Evolutionary conservation across 2,329 filamentous ascomycete genomes (phyloP).

Genomic region (Trichoderma brevicompactum): DNA sequence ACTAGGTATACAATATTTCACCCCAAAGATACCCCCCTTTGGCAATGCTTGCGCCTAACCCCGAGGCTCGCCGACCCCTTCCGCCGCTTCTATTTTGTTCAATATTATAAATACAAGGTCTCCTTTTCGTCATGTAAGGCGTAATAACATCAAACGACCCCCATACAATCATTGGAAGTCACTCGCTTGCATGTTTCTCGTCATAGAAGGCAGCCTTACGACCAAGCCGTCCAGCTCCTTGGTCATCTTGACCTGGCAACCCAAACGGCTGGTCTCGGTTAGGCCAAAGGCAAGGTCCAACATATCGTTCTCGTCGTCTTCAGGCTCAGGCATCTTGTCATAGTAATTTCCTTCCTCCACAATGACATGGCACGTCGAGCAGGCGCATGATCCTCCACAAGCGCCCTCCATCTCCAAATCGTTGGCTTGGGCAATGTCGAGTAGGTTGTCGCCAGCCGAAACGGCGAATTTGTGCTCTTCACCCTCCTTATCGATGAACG

Average conservation of each 20-base stretch:
- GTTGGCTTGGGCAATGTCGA: conserved; percentile 93
- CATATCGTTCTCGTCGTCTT: conserved; percentile 88
- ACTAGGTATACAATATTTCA: conserved; percentile 27
- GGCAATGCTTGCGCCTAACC: conserved; percentile 21
- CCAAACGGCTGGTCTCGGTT: conserved; percentile 81
- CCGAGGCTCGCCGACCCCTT: conserved; percentile 16
- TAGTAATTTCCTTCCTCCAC: conserved; percentile 74
- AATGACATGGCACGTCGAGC: conserved; percentile 91
- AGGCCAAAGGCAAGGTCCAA: conserved; percentile 87
- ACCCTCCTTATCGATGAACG: conserved; percentile 92
- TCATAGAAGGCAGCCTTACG: conserved; percentile 89
- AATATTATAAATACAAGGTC: conserved; percentile 28
- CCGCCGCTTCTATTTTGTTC: conserved; percentile 25
- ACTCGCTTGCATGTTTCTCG: conserved; percentile 91
- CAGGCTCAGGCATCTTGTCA: conserved; percentile 77
- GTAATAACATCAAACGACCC: neutral
- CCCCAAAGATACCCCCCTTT: conserved; percentile 26
- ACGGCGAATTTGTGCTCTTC: conserved; percentile 77
- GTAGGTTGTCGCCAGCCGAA: conserved; percentile 83
- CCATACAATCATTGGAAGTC: conserved; percentile 66
- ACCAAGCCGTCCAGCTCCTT: conserved; percentile 86
- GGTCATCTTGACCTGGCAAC: conserved; percentile 90
- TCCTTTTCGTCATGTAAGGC: neutral
- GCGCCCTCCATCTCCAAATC: conserved; percentile 99
- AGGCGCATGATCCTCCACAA: conserved; percentile 91